A percentile compares a stretch with the other conserved stretches of the same genome.
phyloP scores from a whole-genome alignment of 2,329 filamentous ascomycete species.

The Cladophialophora bantiana region DNA sequence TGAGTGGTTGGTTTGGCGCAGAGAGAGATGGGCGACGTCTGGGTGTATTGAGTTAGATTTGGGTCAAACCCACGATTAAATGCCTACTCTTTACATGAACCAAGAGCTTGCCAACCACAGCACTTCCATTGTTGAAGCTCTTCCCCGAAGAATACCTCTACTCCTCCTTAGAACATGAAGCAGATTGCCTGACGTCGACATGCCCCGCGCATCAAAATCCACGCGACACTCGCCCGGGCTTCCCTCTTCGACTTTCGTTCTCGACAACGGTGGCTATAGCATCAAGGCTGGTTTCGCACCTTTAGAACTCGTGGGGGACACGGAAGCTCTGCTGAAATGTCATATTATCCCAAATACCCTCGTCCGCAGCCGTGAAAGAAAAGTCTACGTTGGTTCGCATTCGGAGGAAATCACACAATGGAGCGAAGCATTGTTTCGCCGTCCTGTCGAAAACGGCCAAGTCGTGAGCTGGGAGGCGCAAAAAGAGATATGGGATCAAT shows the following conservation, averaged over 20 bases:
- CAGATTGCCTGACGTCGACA: not conserved
- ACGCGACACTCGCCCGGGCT: conserved; percentile 57
- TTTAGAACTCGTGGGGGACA: conserved; percentile 49
- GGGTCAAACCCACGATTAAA: not conserved
- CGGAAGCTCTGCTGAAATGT: conserved; percentile 59
- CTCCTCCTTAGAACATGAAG: not conserved
- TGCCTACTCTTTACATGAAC: not conserved
- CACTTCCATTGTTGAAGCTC: not conserved
- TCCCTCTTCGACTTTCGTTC: conserved; percentile 74
- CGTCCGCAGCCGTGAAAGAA: conserved; percentile 78
- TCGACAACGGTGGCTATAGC: conserved; percentile 92
- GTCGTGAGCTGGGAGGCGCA: conserved; percentile 96
- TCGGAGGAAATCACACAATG: conserved; percentile 83
- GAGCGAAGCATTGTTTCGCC: conserved; percentile 83
- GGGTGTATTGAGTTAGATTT: not conserved
- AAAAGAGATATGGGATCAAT: conserved; percentile 92
- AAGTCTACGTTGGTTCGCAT: conserved; percentile 80
- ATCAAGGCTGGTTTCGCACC: conserved; percentile 85
- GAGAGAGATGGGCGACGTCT: not conserved
- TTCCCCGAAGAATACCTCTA: not conserved
- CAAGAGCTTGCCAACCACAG: not conserved
- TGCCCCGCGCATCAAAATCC: conserved; percentile 56
- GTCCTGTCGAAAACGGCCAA: conserved; percentile 93
- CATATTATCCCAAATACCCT: conserved; percentile 85
- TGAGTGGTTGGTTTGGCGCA: too few species aligned